Percentiles rank a stretch among this genome's conserved stretches.
Evolutionary conservation across 2,329 filamentous ascomycete species (phyloP).

Genomic region (Colletotrichum tamarilloi): DNA sequence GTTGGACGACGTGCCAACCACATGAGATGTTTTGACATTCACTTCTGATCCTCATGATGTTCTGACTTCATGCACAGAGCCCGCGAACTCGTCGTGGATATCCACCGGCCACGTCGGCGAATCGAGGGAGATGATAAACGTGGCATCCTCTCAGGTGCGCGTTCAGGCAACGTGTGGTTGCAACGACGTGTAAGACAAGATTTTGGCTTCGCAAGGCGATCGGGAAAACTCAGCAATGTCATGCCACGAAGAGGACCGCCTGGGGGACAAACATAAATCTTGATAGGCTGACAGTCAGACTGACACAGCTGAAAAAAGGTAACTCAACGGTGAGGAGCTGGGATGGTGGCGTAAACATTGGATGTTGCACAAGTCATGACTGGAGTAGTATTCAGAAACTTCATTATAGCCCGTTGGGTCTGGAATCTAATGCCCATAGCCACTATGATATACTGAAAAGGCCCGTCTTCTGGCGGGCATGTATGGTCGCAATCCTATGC

Average conservation of each 20-base stretch:
- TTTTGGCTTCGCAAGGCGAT: neutral
- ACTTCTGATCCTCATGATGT: too few relatives aligned
- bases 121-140: neutral
- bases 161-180: neutral
- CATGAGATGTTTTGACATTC: neutral
- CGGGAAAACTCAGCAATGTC: neutral
- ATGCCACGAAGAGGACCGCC: neutral
- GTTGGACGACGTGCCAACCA: neutral
- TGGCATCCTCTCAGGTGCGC: neutral
- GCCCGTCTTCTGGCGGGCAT: neutral
- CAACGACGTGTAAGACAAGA: neutral
- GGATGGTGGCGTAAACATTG: neutral
- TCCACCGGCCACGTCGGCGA: neutral
- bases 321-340: neutral
- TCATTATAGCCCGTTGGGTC: neutral
- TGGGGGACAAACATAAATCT: neutral
- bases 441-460: neutral
- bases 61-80: too few relatives aligned
- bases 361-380: neutral
- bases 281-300: neutral
- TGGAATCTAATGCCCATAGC: neutral
- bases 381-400: neutral
- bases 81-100: too few relatives aligned
- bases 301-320: neutral
- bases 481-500: neutral